Evolutionary conservation across 169 alveolate genomes (phyloP).

Genomic region (Cystoisospora suis): DNA sequence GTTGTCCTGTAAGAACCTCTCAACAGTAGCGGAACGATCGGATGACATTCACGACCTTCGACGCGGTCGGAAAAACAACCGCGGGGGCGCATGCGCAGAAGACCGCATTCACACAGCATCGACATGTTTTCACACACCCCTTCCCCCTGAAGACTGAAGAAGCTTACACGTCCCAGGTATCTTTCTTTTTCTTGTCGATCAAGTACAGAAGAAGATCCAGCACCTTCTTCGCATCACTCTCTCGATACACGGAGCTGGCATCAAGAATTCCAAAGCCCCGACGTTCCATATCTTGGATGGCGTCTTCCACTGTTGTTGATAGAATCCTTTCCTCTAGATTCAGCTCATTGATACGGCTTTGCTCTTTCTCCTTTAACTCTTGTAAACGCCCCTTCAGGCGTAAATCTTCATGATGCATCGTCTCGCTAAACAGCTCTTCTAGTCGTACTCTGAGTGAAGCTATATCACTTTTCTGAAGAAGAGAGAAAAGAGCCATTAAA

Average conservation of each 20-base stretch:
- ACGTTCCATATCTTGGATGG: not conserved
- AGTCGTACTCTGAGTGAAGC: not conserved
- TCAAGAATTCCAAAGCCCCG: not conserved
- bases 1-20: too few relatives aligned
- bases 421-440: not conserved
- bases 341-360: not conserved
- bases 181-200: not conserved
- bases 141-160: too few relatives aligned
- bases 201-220: not conserved
- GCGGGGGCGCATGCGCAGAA: too few relatives aligned
- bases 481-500: too few relatives aligned
- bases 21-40: too few relatives aligned
- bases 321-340: constrained; percentile 12
- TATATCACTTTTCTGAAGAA: too few relatives aligned
- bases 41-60: too few relatives aligned
- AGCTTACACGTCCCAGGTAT: constrained; percentile 19
- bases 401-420: not conserved
- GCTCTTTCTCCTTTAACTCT: not conserved
- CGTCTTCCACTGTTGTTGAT: not conserved
- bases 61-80: too few relatives aligned
- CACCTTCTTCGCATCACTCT: constrained; percentile 10
- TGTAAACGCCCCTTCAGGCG: not conserved
- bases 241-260: not conserved
- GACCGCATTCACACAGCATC: too few relatives aligned
- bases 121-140: too few relatives aligned